Percentiles rank a stretch among this genome's conserved stretches.
Conservation (phyloP, 805 yeast species). For the Teunomyces cretensis region DNA sequence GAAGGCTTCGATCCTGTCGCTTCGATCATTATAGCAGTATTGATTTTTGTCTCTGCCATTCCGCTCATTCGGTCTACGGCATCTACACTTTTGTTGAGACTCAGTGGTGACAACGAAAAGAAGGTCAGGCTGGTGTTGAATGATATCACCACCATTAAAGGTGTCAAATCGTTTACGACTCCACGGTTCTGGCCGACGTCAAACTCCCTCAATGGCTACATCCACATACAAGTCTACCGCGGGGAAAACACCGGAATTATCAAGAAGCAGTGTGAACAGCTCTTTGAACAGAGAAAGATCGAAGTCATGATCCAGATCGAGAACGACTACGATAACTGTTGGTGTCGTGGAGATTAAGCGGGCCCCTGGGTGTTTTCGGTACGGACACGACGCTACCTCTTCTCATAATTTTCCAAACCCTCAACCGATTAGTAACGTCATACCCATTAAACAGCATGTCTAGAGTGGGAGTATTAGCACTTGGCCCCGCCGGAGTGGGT, state of each 20-base stretch:
- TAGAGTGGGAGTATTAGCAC: conserved; percentile 86
- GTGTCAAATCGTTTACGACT: conserved; percentile 80
- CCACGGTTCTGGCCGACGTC: conserved; percentile 87
- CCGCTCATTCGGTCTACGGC: conserved; percentile 86
- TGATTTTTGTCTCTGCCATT: conserved; percentile 77
- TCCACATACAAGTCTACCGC: conserved; percentile 71
- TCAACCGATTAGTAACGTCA: neutral
- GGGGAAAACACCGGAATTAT: conserved; percentile 67
- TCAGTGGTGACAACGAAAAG: conserved; percentile 60
- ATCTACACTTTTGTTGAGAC: conserved; percentile 62
- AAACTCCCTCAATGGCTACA: conserved; percentile 52
- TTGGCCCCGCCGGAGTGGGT: conserved; percentile 99
- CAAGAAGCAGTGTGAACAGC: conserved; percentile 56
- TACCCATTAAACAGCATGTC: conserved; percentile 55
- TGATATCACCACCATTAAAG: conserved; percentile 68
- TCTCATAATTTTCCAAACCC: neutral
- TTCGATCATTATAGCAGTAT: conserved; percentile 77
- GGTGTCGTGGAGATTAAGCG: conserved; percentile 55
- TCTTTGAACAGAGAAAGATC: conserved; percentile 50
- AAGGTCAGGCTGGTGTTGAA: conserved; percentile 62
- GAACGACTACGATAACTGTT: conserved; percentile 59
- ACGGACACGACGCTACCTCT: neutral
- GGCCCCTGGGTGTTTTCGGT: no score
- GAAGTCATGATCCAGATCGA: conserved; percentile 69
- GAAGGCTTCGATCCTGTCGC: conserved; percentile 91